Evolutionary conservation across 768 basidiomycete genomes (phyloP).

Genomic region (Xerocomellus intermedius): DNA sequence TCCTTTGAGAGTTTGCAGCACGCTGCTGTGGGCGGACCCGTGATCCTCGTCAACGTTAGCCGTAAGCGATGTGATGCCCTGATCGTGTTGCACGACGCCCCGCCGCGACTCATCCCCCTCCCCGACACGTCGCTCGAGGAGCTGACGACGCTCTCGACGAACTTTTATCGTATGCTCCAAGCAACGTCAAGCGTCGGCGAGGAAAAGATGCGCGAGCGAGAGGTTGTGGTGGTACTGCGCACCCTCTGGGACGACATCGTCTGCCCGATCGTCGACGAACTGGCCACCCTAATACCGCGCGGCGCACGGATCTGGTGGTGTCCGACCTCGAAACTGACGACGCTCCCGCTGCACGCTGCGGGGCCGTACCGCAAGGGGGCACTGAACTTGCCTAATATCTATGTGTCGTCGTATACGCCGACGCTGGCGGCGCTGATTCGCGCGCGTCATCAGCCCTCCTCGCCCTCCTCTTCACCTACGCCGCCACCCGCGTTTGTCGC

Average conservation of each 20-base stretch:
- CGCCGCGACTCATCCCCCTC: constrained; percentile 23
- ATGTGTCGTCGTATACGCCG: constrained; percentile 37
- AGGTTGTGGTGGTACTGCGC: constrained; percentile 14
- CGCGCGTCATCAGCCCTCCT: constrained; percentile 8
- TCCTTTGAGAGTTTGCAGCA: constrained; percentile 17
- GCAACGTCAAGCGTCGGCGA: constrained; percentile 12
- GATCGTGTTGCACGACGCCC: constrained; percentile 26
- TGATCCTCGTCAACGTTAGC: constrained; percentile 38
- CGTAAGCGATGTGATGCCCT: constrained; percentile 38
- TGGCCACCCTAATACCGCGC: constrained; percentile 14
- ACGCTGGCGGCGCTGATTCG: constrained; percentile 29
- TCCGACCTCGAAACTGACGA: constrained; percentile 30
- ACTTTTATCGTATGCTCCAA: constrained; percentile 6
- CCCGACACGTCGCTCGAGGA: constrained; percentile 9
- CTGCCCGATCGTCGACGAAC: constrained; percentile 16
- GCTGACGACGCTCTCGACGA: constrained; percentile 6
- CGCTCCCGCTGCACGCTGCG: constrained; percentile 34
- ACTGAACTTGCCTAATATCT: constrained; percentile 13
- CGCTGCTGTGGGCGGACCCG: constrained; percentile 30
- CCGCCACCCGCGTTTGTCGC: constrained; percentile 13
- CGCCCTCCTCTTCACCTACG: neutral
- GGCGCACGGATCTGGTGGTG: constrained; percentile 36
- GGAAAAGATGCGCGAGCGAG: constrained; percentile 23
- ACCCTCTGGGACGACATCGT: constrained; percentile 28
- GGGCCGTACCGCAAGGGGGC: constrained; percentile 25